Base-by-base conservation (phyloP, 2,329 filamentous ascomycete species). In the Pleoardoris graminearum region DNA sequence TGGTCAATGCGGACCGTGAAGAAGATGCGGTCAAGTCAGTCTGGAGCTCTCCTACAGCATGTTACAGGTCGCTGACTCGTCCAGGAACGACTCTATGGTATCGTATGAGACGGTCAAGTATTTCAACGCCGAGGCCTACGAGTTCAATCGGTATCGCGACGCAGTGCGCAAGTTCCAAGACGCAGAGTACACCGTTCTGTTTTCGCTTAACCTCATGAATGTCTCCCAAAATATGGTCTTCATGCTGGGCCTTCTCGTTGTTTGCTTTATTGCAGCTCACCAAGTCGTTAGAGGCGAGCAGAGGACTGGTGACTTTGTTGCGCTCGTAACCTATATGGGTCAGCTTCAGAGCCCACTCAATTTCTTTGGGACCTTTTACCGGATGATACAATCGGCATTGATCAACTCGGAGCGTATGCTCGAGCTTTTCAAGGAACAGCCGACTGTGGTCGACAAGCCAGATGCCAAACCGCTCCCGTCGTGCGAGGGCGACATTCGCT, bases 331-430 rank as follows among this genome's bases (percentile, higher is more conserved):
- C 48, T 91, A 90, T 69, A 89, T 89, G 86, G 81, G 82, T 16
- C 87, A 90, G 64, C 78, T 91, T 32, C 87, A 87, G 38, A 81
- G 82, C 1, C 88, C 88, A 2, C 78, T 91, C 48, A 85, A 85
- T 59, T 90, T 88, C 70, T 90, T 91, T 65, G 94, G 93, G 51
- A 94, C 91, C 0, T 97, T 97, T 72, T 99, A 97, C 74, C 85
- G 93, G 45, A 94, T 91, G 56, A 93, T 97, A 5, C 94, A 97
- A 75, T 94, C 92, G 63, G 90, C 93, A 48, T 90, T 99, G 88
- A 97, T 99, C 68, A 97, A 95, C 53, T 92, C 93, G 4, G 94
- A 99, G 79, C 87, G 94, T 16, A 87, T 99, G 71, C 78, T 99
- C 49, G 94, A 97, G 74, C 80, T 99, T 16, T 97, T 99, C 83